phyloP scores from a whole-genome alignment of 2,329 filamentous ascomycete genomes.

The Dothistroma pini region DNA sequence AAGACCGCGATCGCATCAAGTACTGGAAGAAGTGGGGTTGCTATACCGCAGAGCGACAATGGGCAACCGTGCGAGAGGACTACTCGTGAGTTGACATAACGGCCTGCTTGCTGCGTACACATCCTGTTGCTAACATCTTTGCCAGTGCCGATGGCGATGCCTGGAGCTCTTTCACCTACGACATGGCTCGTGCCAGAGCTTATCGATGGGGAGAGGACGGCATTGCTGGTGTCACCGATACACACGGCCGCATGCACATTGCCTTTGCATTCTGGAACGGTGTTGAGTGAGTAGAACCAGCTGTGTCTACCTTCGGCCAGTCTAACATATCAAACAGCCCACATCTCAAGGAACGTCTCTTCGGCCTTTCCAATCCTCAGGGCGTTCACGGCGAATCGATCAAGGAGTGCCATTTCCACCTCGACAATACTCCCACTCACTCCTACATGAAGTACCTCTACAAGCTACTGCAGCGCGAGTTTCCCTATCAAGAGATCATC shows the following conservation, averaged over 20 bases:
- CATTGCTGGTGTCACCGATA: conserved; percentile 92
- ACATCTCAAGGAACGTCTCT: conserved; percentile 91
- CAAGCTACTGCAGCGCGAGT: conserved; percentile 89
- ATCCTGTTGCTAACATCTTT: conserved; percentile 12
- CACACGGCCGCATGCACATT: conserved; percentile 86
- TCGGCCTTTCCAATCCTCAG: conserved; percentile 92
- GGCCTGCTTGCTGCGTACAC: neutral
- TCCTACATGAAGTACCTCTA: conserved; percentile 99
- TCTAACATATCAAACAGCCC: conserved; percentile 58
- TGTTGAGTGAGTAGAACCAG: conserved; percentile 65
- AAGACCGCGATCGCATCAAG: conserved; percentile 76
- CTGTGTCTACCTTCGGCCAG: neutral
- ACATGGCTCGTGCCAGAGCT: conserved; percentile 80
- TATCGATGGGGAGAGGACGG: conserved; percentile 97
- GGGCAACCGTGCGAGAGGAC: conserved; percentile 75
- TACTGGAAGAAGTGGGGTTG: conserved; percentile 99
- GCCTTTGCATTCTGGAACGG: conserved; percentile 98
- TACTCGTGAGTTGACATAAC: conserved; percentile 60
- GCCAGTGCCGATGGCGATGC: conserved; percentile 79
- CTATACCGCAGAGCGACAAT: conserved; percentile 90
- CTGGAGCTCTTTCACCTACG: conserved; percentile 95
- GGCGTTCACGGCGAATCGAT: conserved; percentile 96
- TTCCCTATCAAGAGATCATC: conserved; percentile 86
- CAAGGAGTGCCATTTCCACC: conserved; percentile 94
- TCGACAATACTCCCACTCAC: conserved; percentile 90